Conservation (phyloP, 2,329 filamentous ascomycete species). For the Scorias spongiosa region DNA sequence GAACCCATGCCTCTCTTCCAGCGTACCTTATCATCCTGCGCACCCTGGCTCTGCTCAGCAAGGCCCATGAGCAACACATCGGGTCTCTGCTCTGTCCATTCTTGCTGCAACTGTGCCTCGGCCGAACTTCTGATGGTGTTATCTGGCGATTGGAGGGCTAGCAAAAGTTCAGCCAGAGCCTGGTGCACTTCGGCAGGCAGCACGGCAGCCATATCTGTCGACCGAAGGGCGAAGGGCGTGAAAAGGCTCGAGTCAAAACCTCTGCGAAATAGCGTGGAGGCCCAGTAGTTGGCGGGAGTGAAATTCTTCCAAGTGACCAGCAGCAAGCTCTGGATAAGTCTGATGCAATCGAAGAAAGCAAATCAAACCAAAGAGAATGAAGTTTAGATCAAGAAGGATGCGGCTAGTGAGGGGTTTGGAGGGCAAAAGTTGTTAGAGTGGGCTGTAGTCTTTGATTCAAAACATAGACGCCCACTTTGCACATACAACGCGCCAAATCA, state of each 20-base stretch:
- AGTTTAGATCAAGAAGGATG: too few species aligned
- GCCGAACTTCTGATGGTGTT: constrained; percentile 73
- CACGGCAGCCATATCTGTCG: constrained; percentile 40
- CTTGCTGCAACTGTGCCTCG: constrained; percentile 78
- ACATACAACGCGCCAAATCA: too few species aligned
- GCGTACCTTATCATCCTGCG: constrained; percentile 58
- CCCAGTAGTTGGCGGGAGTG: too few species aligned
- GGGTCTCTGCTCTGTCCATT: constrained; percentile 70
- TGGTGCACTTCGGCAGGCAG: constrained; percentile 70
- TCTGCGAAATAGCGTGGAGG: not conserved
- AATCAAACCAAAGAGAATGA: too few species aligned
- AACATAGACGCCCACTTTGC: too few species aligned
- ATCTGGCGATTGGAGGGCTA: constrained; percentile 77
- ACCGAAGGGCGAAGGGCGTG: not conserved
- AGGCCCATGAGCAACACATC: constrained; percentile 87
- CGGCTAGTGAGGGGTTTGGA: too few species aligned
- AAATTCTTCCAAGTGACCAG: too few species aligned
- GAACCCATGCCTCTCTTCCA: not conserved
- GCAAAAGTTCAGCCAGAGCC: constrained; percentile 72
- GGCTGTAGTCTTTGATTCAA: too few species aligned
- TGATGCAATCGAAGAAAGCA: too few species aligned
- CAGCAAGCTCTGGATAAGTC: too few species aligned
- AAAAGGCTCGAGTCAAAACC: not conserved
- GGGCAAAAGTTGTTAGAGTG: too few species aligned
- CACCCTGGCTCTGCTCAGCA: constrained; percentile 74